phyloP scores from a whole-genome alignment of 2,329 filamentous ascomycete genomes.

The Thielaviopsis ethacetica region DNA sequence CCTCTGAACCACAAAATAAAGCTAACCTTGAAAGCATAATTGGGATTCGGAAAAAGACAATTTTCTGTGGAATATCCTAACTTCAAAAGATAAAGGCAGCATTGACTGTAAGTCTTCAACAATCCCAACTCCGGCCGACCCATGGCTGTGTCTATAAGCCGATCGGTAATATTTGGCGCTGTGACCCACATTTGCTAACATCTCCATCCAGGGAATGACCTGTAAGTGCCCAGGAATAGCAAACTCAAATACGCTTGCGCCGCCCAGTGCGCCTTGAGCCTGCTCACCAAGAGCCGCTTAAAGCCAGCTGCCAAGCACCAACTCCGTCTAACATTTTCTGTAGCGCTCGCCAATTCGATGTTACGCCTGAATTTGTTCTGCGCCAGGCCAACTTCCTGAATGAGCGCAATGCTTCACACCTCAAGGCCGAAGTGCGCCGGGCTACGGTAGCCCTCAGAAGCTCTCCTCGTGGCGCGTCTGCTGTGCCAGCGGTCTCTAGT shows the following conservation, averaged over 20 bases:
- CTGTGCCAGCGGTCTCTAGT: slow-evolving; percentile 25
- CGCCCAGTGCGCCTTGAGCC: background rate
- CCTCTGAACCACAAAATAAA: background rate
- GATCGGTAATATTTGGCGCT: background rate
- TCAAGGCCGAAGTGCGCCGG: slow-evolving; percentile 77
- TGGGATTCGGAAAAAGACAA: slow-evolving; percentile 84
- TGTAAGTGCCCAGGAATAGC: slow-evolving; percentile 36
- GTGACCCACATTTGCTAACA: slow-evolving; percentile 13
- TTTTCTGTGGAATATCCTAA: slow-evolving; percentile 77
- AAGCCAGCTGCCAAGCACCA: slow-evolving; percentile 1
- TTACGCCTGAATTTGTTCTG: slow-evolving; percentile 73
- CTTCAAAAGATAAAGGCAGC: slow-evolving; percentile 63
- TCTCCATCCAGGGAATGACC: slow-evolving; percentile 45
- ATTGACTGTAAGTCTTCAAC: slow-evolving; percentile 54
- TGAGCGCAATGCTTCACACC: slow-evolving; percentile 76
- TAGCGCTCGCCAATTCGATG: slow-evolving; percentile 62
- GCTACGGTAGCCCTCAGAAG: slow-evolving; percentile 42
- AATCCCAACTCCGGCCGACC: background rate
- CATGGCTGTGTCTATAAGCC: slow-evolving; percentile 1
- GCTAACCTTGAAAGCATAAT: slow-evolving; percentile 19
- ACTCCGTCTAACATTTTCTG: background rate
- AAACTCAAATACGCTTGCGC: background rate
- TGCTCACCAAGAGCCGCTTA: slow-evolving; percentile 15
- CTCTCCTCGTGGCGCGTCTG: slow-evolving; percentile 36
- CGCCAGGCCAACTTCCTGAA: slow-evolving; percentile 91